phyloP scores from a whole-genome alignment of 192 early-diverging fungal species.

The Ramicandelaber brevisporus region DNA sequence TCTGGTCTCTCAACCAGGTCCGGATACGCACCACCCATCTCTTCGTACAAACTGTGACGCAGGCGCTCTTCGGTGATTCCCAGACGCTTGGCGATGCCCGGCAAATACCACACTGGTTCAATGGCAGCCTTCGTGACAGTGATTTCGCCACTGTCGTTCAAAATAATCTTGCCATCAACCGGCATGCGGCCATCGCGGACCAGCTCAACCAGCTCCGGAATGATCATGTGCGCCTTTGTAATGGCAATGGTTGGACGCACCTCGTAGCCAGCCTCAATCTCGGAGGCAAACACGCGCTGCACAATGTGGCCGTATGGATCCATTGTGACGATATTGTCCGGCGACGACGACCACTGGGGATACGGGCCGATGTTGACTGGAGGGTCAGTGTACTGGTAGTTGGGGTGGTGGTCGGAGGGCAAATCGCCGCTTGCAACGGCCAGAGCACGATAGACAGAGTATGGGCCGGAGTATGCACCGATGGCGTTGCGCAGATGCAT shows the following conservation, averaged over 20 bases:
- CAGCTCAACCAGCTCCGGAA: constrained; percentile 63
- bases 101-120: constrained; percentile 87
- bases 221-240: constrained; percentile 85
- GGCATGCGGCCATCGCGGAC: constrained; percentile 29
- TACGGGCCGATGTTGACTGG: constrained; percentile 55
- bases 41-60: constrained; percentile 66
- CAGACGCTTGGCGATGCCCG: constrained; percentile 72
- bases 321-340: constrained; percentile 75
- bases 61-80: constrained; percentile 61
- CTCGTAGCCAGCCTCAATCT: constrained; percentile 47
- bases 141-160: constrained; percentile 52
- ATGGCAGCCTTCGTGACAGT: constrained; percentile 78
- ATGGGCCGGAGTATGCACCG: constrained; percentile 78
- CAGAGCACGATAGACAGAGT: constrained; percentile 74
- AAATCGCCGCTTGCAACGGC: constrained; percentile 79
- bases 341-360: constrained; percentile 53
- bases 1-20: constrained; percentile 82
- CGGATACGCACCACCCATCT: constrained; percentile 88
- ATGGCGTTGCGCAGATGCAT: constrained; percentile 80
- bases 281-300: constrained; percentile 24
- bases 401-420: constrained; percentile 55
- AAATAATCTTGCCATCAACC: constrained; percentile 62
- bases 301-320: constrained; percentile 80
- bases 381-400: constrained; percentile 70
- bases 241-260: constrained; percentile 77